Base-by-base conservation (phyloP, 108 stramenopile genomes). In the Nitzschia inconspicua region DNA sequence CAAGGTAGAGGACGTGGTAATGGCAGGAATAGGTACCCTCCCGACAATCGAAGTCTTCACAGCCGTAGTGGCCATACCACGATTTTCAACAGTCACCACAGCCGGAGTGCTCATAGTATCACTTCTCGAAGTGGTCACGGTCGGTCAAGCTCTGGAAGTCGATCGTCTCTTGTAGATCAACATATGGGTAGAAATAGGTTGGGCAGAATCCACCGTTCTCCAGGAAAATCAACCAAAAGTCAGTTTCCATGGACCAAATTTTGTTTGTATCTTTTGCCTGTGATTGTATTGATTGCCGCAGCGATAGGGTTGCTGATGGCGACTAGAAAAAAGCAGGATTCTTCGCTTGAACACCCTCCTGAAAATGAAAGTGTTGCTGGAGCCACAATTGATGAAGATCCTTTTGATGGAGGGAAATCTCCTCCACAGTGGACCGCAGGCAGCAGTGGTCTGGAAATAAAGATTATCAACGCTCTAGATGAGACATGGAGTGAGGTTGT, bases 401-500 rank as follows among this genome's bases (percentile, higher is more conserved):
- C 69, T 42, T 83, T 24, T 64, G 67, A 18, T 54, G 63, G 67
- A 35, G 57, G 57, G 9, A 4, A 10, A 14, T 25, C 20, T 10
- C 36, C 36, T 22, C 47, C 46, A 18, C 19, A 57, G 14, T 86
- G 85, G 85, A 50, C 61, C 28, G 66, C 20, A 36, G 51, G 50
- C 23, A 36, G 35, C 56, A 52, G 28, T 13, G 90, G 90, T 6
- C 56, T 91, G 39, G 31, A 43, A 3, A 40, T 91, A 7, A 70
- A 79, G 44, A 62, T 91, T 3, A 50, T 85, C 31, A 83, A 91
- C 70, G 82, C 78, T 19, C 54, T 92, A 35, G 73, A 73, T 4
- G 52, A 57, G 3, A 49, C 57, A 8, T 91, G 91, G 91, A 51
- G 80, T 29, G 55, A 44, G 25, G 68, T 69, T 26, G 83, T 92